Evolutionary conservation across 768 basidiomycete species (phyloP), one percentile per base, ranked within the genome.

Genomic region (Leucosporidium scottii): DNA sequence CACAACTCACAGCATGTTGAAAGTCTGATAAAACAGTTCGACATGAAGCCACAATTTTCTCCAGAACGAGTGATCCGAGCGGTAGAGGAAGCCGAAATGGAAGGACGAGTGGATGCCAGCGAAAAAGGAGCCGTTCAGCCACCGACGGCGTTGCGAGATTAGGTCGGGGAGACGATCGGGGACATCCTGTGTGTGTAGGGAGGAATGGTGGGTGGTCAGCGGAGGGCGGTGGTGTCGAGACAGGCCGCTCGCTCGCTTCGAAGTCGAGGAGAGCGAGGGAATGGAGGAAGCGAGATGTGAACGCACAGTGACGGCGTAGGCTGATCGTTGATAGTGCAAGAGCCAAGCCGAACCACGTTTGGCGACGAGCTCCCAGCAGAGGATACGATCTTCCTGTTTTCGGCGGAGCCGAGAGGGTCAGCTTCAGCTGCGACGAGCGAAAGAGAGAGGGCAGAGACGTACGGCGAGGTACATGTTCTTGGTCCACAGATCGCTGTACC

Each of bases 291-390:
- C 27, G 25, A 54, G n/a, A 25, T 27, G 59, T 9, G 13, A 17
- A 77, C 81, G 44, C 62, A 88, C 88, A 75, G 90, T 87, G 75
- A 59, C 66, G 4, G 87, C 93, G 73, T 91, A 91, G 3, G 93
- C 92, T 0, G 88, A 91, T 76, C 96, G 93, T 79, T 96, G 93
- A 75, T 93, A 99, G 80, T 97, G 93, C 76, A 99, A 79, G 55
- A 89, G 85, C 94, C 94, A 97, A 30, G 89, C 82, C 4, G 85
- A 87, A 21, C 87, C 87, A 17, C 92, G 85, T 76, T 97, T 98
- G n/a, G 90, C 89, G 39, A 97, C 93, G 28, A 98, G 84, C 77
- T 97, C 93, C 92, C 93, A 97, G 78, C 93, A 97, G 2, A 98
- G 82, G 70, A 97, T 96, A 66, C 75, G 74, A 74, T 81, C 92